These are phyloP conservation scores for Xerocomellus amylosporus DNA, from an alignment of 768 basidiomycete species.

Conservation along the genomic window DNA sequence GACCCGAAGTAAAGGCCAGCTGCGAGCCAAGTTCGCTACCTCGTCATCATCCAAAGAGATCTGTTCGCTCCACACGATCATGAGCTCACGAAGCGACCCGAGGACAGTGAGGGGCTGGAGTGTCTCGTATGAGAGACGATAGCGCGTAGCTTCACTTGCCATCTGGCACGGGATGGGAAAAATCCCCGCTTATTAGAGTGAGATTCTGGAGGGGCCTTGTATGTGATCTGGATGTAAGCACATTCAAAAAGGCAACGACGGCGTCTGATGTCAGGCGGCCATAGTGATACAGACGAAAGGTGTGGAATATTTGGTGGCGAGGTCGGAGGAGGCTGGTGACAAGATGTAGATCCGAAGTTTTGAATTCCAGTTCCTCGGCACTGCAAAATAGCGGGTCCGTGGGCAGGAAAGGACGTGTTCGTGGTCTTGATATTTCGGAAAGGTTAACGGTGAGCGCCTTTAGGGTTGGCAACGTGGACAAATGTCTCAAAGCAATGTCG, in stretches of 20 bases:
- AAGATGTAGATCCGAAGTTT: constrained; percentile 3
- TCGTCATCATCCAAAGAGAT: constrained; percentile 10
- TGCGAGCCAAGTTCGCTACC: constrained; percentile 2
- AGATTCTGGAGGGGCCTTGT: not conserved
- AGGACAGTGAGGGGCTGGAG: constrained; percentile 3
- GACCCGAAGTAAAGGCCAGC: constrained; percentile 6
- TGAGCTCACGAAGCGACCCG: constrained; percentile 1
- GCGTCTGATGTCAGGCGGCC: not conserved
- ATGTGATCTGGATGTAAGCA: not conserved
- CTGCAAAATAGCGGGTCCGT: not conserved
- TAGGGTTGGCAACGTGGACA: constrained; percentile 10
- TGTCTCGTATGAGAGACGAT: constrained; percentile 8
- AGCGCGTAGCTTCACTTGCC: not conserved
- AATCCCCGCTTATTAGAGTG: not conserved
- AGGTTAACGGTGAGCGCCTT: not conserved
- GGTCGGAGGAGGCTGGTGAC: constrained; percentile 8
- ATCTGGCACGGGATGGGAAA: not conserved
- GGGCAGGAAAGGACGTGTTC: not conserved
- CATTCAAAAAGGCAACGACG: not conserved
- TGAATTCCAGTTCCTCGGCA: not conserved
- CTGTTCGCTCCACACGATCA: constrained; percentile 11
- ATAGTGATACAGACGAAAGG: not conserved
- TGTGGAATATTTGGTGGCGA: constrained; percentile 3
- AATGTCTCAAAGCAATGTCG: not conserved
- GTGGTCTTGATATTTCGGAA: not conserved